These are phyloP conservation scores for Aureobasidium sp. DNA, from an alignment of 2,329 filamentous ascomycete genomes.

Conservation along the genomic window DNA sequence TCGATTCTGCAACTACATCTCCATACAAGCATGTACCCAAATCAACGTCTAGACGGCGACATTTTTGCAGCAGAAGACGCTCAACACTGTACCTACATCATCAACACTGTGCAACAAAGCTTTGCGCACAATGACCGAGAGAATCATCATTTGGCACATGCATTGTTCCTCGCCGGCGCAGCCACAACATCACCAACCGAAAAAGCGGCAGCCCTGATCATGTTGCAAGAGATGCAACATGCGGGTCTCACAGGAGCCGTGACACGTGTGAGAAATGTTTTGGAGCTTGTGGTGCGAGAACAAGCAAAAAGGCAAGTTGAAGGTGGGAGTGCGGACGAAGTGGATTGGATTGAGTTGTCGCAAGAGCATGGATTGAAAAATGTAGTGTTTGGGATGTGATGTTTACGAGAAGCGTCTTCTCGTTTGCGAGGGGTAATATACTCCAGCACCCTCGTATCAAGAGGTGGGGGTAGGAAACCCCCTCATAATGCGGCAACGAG, in stretches of 20 bases:
- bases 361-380: conserved; percentile 39
- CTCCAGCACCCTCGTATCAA: too few species aligned
- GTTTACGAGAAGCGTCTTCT: too few species aligned
- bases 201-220: conserved; percentile 42
- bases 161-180: conserved; percentile 49
- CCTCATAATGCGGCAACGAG: too few species aligned
- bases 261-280: conserved; percentile 37
- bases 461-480: too few species aligned
- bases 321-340: conserved; percentile 36
- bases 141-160: conserved; percentile 45
- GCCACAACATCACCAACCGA: conserved; percentile 35
- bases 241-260: conserved; percentile 44
- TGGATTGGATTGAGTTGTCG: conserved; percentile 47
- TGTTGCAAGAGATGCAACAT: conserved; percentile 43
- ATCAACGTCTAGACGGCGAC: conserved; percentile 32
- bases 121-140: conserved; percentile 10
- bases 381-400: conserved; percentile 46
- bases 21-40: conserved; percentile 47
- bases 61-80: background rate
- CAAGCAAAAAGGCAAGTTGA: conserved; percentile 37
- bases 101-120: conserved; percentile 34
- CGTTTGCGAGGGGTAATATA: too few species aligned
- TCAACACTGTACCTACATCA: conserved; percentile 35
- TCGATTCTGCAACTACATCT: conserved; percentile 40
- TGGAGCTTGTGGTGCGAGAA: conserved; percentile 43